Conservation (phyloP, 2,329 filamentous ascomycete genomes). For the Venturia aucupariae region DNA sequence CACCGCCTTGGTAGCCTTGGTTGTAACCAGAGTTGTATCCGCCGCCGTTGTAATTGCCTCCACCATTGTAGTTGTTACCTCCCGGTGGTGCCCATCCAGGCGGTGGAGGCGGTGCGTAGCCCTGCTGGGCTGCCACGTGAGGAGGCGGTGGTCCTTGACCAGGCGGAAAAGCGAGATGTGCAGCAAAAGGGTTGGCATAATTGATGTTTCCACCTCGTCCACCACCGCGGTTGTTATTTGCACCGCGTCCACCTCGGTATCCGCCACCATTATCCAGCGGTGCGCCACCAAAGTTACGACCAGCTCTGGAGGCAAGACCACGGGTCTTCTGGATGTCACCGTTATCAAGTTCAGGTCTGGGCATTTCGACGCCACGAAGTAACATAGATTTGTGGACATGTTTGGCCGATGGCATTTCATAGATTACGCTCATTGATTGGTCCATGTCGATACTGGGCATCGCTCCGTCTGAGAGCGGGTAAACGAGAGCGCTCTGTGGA, state of each 20-base stretch:
- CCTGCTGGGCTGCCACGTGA: not conserved
- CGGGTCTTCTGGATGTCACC: slow-evolving; percentile 67
- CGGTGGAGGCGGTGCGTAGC: not conserved
- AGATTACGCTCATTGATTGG: slow-evolving; percentile 77
- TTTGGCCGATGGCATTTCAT: slow-evolving; percentile 65
- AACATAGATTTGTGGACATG: slow-evolving; percentile 90
- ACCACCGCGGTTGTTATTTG: slow-evolving; percentile 27
- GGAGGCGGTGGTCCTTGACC: slow-evolving; percentile 9
- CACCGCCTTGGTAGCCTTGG: slow-evolving; percentile 14
- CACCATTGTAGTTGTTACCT: not conserved
- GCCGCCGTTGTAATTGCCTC: not conserved
- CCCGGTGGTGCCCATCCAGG: not conserved
- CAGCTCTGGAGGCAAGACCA: slow-evolving; percentile 53
- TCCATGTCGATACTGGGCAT: slow-evolving; percentile 78
- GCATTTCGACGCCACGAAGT: slow-evolving; percentile 69
- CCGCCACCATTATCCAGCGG: slow-evolving; percentile 40
- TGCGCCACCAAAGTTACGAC: slow-evolving; percentile 62
- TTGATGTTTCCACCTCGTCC: slow-evolving; percentile 40
- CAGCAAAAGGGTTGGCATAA: slow-evolving; percentile 33
- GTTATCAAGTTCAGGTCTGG: slow-evolving; percentile 60
- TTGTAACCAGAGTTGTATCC: slow-evolving; percentile 10
- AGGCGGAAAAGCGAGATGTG: slow-evolving; percentile 16
- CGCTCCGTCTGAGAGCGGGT: slow-evolving; percentile 61
- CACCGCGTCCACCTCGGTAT: slow-evolving; percentile 29
- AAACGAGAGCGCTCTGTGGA: slow-evolving; percentile 71